Percentiles rank a stretch among this genome's conserved stretches.
phyloP scores from a whole-genome alignment of 2,329 filamentous ascomycete species.

The Paramyrothecium roridum region DNA sequence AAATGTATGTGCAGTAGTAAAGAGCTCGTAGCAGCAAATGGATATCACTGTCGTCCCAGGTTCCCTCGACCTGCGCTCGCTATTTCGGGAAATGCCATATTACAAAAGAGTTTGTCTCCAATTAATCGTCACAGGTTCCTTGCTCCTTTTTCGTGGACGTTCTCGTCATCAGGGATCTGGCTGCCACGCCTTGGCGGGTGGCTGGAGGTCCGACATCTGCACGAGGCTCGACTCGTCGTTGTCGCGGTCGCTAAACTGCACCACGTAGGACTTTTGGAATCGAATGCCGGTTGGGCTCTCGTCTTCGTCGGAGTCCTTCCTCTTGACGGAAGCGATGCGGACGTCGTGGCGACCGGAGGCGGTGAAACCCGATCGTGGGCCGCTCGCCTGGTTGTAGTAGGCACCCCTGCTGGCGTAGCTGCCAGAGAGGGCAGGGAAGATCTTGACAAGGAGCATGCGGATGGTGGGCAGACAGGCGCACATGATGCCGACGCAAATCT shows the following conservation, averaged over 20 bases:
- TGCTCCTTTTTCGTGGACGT: not conserved
- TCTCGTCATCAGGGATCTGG: not conserved
- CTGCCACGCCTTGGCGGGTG: not conserved
- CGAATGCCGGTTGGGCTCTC: not conserved
- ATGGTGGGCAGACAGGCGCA: constrained; percentile 21
- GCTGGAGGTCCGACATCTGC: not conserved
- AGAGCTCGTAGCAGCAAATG: not conserved
- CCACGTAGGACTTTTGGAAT: constrained; percentile 1
- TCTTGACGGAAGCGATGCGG: not conserved
- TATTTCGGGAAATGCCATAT: not conserved
- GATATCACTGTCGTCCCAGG: not conserved
- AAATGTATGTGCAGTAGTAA: not conserved
- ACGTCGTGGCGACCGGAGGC: not conserved
- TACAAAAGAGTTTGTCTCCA: not conserved
- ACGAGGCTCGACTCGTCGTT: constrained; percentile 2
- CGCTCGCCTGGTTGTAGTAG: constrained; percentile 2
- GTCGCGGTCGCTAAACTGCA: not conserved
- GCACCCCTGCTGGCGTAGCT: constrained; percentile 1
- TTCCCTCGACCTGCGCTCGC: not conserved
- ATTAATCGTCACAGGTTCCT: not conserved
- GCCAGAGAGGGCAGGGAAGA: constrained; percentile 20
- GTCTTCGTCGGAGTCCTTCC: not conserved
- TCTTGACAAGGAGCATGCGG: constrained; percentile 15
- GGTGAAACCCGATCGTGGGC: not conserved
- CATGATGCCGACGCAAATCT: constrained; percentile 23